Percentiles rank a stretch among this genome's conserved stretches.
Conservation (phyloP, 2,329 filamentous ascomycete genomes). For the Pseudogymnoascus sp. region DNA sequence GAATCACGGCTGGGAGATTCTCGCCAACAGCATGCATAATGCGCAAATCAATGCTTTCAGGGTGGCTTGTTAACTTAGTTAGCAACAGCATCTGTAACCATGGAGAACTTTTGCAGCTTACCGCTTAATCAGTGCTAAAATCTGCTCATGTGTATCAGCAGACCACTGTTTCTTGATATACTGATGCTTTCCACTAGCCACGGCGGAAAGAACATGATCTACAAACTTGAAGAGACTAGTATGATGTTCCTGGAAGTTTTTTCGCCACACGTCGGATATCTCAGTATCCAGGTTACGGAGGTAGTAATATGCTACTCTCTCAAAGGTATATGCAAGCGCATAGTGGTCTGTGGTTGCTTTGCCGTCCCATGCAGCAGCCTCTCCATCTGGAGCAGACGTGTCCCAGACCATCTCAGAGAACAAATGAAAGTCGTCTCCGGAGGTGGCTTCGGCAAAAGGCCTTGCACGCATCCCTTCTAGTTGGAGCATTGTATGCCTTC, state of each 20-base stretch:
- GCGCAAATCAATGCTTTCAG: slow-evolving; percentile 4
- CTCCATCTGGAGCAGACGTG: neutral
- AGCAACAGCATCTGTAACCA: neutral
- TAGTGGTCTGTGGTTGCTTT: neutral
- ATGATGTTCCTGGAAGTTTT: neutral
- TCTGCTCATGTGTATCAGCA: slow-evolving; percentile 7
- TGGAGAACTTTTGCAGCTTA: neutral
- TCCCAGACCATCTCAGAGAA: slow-evolving; percentile 5
- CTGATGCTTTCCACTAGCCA: slow-evolving; percentile 9
- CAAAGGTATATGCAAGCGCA: neutral
- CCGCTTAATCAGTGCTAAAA: neutral
- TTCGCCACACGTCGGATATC: neutral
- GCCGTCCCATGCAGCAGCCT: neutral
- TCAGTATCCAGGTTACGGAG: neutral
- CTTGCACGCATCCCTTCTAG: neutral
- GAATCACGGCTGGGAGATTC: slow-evolving; percentile 10
- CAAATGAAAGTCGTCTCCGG: neutral
- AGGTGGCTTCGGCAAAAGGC: neutral
- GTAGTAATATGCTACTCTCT: slow-evolving; percentile 8
- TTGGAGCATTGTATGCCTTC: neutral
- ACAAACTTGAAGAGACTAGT: neutral
- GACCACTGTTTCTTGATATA: slow-evolving; percentile 9
- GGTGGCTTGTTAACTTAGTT: neutral
- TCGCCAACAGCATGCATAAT: slow-evolving; percentile 11
- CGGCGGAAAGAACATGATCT: neutral